Evolutionary conservation across 805 yeast species (phyloP).

Genomic region (Yamadazyma laniorum): DNA sequence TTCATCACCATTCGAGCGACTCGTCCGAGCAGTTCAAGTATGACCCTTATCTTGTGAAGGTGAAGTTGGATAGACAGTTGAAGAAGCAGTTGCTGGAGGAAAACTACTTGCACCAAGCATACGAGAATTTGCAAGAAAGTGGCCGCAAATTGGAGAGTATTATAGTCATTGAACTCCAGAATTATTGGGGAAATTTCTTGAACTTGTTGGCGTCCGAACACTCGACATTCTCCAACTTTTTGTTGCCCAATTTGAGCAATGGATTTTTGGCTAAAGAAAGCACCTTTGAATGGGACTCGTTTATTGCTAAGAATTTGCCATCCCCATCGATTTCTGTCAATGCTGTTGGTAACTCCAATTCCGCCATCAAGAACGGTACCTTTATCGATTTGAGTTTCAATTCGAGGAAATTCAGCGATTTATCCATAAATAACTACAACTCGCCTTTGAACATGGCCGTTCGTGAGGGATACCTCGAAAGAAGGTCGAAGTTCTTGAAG

Average conservation of each 20-base stretch:
- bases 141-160: constrained; percentile 85
- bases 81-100: constrained; percentile 79
- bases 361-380: constrained; percentile 31
- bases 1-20: constrained; percentile 10
- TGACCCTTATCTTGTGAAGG: constrained; percentile 81
- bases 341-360: constrained; percentile 26
- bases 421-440: constrained; percentile 63
- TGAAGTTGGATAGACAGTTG: constrained; percentile 71
- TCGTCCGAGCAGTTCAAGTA: constrained; percentile 38
- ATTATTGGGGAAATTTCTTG: constrained; percentile 71
- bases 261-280: constrained; percentile 73
- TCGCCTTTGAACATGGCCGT: constrained; percentile 64
- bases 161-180: constrained; percentile 83
- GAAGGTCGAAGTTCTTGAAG: constrained; percentile 87
- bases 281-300: constrained; percentile 84
- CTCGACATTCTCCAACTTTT: constrained; percentile 61
- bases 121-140: constrained; percentile 77
- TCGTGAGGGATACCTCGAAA: constrained; percentile 78
- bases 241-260: constrained; percentile 56
- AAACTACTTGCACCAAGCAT: constrained; percentile 85
- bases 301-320: constrained; percentile 63
- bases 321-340: constrained; percentile 25
- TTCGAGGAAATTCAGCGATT: constrained; percentile 42
- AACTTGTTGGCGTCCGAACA: constrained; percentile 71
- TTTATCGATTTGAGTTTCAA: constrained; percentile 42